Conservation (phyloP, 2,329 filamentous ascomycete species). For the Xylariaceae sp. region DNA sequence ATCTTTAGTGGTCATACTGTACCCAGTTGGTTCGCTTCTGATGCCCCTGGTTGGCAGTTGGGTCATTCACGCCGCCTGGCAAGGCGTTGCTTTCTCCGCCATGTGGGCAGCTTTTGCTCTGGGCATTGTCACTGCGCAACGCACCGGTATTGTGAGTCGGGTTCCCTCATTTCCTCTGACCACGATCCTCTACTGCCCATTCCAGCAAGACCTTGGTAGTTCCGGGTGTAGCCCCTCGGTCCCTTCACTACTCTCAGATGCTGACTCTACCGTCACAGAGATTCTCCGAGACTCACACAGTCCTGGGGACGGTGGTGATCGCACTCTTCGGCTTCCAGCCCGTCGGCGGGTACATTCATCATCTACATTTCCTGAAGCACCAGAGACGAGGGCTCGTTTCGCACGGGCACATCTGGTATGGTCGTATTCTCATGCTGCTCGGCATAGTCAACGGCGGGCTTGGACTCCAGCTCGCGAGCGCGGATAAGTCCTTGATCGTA, state of each 20-base stretch:
- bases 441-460: conserved; percentile 62
- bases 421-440: conserved; percentile 52
- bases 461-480: conserved; percentile 49
- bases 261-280: conserved; percentile 37
- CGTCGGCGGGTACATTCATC: conserved; percentile 54
- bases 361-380: conserved; percentile 47
- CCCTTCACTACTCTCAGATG: not conserved
- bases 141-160: conserved; percentile 25
- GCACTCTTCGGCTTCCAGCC: conserved; percentile 55
- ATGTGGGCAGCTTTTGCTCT: conserved; percentile 57
- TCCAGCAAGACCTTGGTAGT: not conserved
- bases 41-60: conserved; percentile 58
- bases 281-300: conserved; percentile 50
- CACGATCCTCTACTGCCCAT: not conserved
- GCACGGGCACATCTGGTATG: conserved; percentile 60
- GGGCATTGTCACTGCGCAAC: conserved; percentile 45
- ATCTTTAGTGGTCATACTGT: conserved; percentile 54
- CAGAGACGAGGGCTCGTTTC: conserved; percentile 48
- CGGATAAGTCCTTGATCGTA: conserved; percentile 40
- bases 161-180: not conserved
- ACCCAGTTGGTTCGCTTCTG: conserved; percentile 56
- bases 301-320: conserved; percentile 53
- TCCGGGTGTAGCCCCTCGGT: not conserved
- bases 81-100: conserved; percentile 48
- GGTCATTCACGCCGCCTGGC: conserved; percentile 54